phyloP scores from a whole-genome alignment of 352 stramenopile genomes.

The Phytophthora fragariae region DNA sequence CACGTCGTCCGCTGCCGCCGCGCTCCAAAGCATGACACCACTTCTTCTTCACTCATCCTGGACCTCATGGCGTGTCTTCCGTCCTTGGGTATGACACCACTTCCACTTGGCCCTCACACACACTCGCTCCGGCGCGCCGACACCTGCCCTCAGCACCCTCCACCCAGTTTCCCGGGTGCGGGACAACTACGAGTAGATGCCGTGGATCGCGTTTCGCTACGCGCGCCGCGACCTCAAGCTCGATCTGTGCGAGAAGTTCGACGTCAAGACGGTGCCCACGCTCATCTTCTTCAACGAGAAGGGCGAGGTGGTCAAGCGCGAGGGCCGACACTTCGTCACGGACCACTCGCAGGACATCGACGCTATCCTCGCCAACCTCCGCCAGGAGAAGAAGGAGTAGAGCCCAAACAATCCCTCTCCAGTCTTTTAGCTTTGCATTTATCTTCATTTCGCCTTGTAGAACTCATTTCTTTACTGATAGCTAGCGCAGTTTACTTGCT shows the following conservation, averaged over 20 bases:
- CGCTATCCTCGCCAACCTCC: constrained; percentile 71
- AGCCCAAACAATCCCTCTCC: not conserved
- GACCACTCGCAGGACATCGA: constrained; percentile 83
- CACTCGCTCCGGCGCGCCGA: too few relatives aligned
- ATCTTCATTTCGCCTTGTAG: not conserved
- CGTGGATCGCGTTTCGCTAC: constrained; percentile 94
- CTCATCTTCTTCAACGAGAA: constrained; percentile 93
- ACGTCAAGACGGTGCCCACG: constrained; percentile 89
- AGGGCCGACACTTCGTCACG: constrained; percentile 79
- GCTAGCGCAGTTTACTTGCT: constrained; percentile 6
- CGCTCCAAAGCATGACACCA: too few relatives aligned
- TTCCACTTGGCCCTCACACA: too few relatives aligned
- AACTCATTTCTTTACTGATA: constrained; percentile 21
- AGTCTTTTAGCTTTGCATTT: constrained; percentile 4
- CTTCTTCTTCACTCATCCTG: too few relatives aligned
- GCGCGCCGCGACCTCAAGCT: constrained; percentile 83
- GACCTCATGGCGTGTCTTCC: too few relatives aligned
- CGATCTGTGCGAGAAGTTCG: constrained; percentile 85
- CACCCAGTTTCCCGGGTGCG: too few relatives aligned
- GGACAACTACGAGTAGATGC: constrained; percentile 91
- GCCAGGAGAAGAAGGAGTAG: constrained; percentile 49
- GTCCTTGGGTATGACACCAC: too few relatives aligned
- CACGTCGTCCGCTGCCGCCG: too few relatives aligned
- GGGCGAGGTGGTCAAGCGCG: constrained; percentile 79
- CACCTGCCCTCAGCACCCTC: too few relatives aligned